These are phyloP conservation scores for Xylariaceae sp. DNA, from an alignment of 2,329 filamentous ascomycete genomes.

Conservation along the genomic window DNA sequence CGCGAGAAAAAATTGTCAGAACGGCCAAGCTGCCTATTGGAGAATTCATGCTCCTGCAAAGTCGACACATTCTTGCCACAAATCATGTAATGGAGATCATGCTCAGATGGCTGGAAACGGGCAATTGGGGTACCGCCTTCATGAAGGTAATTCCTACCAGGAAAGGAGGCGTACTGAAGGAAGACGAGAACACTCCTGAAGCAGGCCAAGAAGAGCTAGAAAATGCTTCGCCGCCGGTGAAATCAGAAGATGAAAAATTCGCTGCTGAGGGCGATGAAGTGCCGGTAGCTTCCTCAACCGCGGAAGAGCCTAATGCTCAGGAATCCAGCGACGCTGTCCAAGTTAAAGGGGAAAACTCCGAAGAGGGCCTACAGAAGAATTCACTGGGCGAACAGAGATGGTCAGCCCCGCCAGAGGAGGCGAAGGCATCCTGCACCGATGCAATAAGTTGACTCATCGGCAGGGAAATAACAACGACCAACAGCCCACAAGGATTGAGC, in stretches of 20 bases:
- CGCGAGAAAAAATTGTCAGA: constrained; percentile 72
- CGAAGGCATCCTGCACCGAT: neutral
- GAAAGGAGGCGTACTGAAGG: constrained; percentile 75
- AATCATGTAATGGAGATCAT: constrained; percentile 98
- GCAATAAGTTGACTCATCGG: neutral
- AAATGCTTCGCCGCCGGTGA: neutral
- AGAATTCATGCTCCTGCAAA: constrained; percentile 91
- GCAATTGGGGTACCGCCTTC: constrained; percentile 92
- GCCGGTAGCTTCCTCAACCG: neutral
- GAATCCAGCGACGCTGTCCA: neutral
- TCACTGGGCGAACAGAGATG: constrained; percentile 25
- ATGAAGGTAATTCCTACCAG: constrained; percentile 84
- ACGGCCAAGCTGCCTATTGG: constrained; percentile 93
- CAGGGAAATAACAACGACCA: neutral
- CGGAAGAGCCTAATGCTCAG: neutral
- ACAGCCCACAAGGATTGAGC: neutral
- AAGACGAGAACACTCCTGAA: constrained; percentile 30
- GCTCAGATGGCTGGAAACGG: constrained; percentile 86
- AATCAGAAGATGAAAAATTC: neutral
- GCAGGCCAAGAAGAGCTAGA: constrained; percentile 12
- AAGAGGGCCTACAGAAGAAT: constrained; percentile 27
- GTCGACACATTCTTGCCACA: constrained; percentile 82
- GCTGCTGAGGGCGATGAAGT: constrained; percentile 1
- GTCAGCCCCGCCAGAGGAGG: constrained; percentile 26
- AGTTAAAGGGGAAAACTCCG: constrained; percentile 27